phyloP scores from a whole-genome alignment of 2,329 filamentous ascomycete genomes.

The Pseudopyrenochaeta lycopersici region DNA sequence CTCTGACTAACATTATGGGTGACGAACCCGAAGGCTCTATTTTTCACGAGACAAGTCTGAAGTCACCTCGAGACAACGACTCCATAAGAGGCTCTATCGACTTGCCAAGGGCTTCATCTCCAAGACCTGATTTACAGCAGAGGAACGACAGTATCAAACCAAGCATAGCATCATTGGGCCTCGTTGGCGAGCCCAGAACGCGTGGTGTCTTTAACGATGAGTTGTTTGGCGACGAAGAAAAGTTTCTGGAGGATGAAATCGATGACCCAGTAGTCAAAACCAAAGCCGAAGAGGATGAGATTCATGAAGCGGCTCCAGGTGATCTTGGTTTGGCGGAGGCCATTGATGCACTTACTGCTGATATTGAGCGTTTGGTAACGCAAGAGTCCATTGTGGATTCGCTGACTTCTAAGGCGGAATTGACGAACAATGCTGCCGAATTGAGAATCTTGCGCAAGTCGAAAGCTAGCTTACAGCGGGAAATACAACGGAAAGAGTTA shows the following conservation, averaged over 20 bases:
- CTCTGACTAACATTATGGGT: conserved; percentile 90
- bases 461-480: conserved; percentile 89
- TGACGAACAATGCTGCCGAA: conserved; percentile 96
- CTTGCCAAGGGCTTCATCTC: conserved; percentile 54
- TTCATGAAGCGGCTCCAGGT: conserved; percentile 93
- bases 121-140: conserved; percentile 40
- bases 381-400: conserved; percentile 94
- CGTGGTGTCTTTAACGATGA: conserved; percentile 95
- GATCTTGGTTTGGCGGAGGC: conserved; percentile 94
- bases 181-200: conserved; percentile 86
- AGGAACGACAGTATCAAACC: conserved; percentile 69
- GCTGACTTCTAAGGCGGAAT: conserved; percentile 88
- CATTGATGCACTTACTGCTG: conserved; percentile 84
- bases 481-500: conserved; percentile 92
- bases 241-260: conserved; percentile 84
- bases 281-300: conserved; percentile 77
- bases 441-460: conserved; percentile 91
- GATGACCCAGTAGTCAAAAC: conserved; percentile 72
- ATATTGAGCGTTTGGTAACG: conserved; percentile 86
- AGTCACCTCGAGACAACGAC: conserved; percentile 67
- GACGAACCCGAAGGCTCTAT: conserved; percentile 75
- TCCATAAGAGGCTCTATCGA: conserved; percentile 73
- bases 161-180: conserved; percentile 87
- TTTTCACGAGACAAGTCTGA: conserved; percentile 65
- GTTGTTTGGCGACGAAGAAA: conserved; percentile 89